Conservation (phyloP, 164 flowering plant species). For the Annona squamosa region DNA sequence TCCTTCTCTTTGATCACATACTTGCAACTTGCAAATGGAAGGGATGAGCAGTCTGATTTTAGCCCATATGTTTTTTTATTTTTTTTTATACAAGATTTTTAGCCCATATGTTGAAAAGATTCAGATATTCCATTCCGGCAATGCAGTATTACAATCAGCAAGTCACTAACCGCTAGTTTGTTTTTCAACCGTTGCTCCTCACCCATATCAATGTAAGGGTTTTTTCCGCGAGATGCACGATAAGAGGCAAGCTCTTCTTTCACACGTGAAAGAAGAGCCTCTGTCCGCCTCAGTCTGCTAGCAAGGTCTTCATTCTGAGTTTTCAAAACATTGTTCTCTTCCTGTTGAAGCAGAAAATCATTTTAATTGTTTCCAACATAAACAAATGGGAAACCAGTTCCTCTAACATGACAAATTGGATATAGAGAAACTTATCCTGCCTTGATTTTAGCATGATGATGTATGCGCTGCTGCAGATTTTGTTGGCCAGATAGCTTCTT, state of each 20-base stretch:
- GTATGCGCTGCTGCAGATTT: constrained; percentile 87
- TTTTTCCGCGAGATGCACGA: constrained; percentile 53
- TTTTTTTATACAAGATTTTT: too few relatives aligned
- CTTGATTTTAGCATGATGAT: constrained; percentile 98
- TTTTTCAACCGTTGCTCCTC: constrained; percentile 45
- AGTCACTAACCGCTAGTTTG: constrained; percentile 57
- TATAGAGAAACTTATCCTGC: constrained; percentile 22
- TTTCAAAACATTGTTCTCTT: constrained; percentile 73
- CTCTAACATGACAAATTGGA: neutral
- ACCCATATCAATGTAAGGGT: constrained; percentile 43
- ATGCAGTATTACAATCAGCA: neutral
- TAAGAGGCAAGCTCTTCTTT: constrained; percentile 64
- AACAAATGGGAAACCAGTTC: neutral
- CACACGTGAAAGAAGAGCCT: constrained; percentile 48
- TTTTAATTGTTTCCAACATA: neutral
- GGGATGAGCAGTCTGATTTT: neutral
- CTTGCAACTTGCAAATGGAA: too few relatives aligned
- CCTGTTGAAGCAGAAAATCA: constrained; percentile 38
- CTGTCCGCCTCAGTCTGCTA: constrained; percentile 47
- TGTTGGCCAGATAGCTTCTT: constrained; percentile 89
- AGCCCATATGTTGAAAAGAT: neutral
- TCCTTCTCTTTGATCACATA: neutral
- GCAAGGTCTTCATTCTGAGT: constrained; percentile 65
- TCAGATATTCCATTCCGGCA: neutral
- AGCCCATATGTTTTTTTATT: neutral